Evolutionary conservation across 129 eudicot species (phyloP).

Genomic region (Flaveria trinervia): DNA sequence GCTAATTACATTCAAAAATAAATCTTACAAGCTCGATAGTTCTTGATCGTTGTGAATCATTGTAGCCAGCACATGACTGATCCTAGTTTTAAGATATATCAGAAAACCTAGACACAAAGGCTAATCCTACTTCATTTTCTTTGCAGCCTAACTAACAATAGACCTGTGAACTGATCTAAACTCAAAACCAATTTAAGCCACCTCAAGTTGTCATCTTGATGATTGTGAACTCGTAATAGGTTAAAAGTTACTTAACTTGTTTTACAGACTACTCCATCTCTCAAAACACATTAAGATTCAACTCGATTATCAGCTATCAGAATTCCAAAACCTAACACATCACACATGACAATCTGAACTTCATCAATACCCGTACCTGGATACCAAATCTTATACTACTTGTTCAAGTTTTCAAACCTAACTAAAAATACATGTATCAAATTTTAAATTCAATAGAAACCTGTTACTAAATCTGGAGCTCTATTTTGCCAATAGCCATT

Average conservation of each 20-base stretch:
- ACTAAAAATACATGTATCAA: neutral
- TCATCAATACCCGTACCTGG: too few species aligned
- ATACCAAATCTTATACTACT: neutral
- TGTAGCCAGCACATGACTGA: neutral
- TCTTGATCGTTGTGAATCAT: neutral
- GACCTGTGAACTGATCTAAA: neutral
- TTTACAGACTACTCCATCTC: neutral
- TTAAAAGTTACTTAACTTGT: neutral
- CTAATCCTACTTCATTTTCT: neutral
- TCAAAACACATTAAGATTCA: neutral
- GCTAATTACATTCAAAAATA: neutral
- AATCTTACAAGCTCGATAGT: neutral
- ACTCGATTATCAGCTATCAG: neutral
- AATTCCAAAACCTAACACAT: too few species aligned
- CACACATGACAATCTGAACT: too few species aligned
- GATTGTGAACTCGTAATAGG: neutral
- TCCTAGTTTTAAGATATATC: neutral
- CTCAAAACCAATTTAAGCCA: neutral
- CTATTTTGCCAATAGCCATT: too few species aligned
- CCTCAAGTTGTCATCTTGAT: neutral
- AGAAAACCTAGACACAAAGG: neutral
- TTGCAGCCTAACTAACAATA: neutral
- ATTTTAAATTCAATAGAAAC: neutral
- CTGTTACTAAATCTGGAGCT: neutral
- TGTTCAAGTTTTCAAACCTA: neutral